A percentile compares a stretch with the other conserved stretches of the same genome.
phyloP scores from a whole-genome alignment of 805 yeast genomes.

The Ogataea siamensis region DNA sequence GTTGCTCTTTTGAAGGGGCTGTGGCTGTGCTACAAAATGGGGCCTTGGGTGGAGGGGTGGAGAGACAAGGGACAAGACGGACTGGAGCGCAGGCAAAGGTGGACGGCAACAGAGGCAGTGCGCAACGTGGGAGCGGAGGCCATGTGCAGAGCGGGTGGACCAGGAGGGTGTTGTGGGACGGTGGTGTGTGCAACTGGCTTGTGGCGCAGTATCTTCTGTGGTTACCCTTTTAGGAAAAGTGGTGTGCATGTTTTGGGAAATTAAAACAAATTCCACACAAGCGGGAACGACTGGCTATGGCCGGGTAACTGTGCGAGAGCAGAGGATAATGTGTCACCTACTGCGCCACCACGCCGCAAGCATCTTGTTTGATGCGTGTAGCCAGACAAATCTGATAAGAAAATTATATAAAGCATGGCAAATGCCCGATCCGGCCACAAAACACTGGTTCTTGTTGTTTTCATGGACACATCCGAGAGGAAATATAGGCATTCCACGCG shows the following conservation, averaged over 20 bases:
- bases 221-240: conserved; percentile 14
- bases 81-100: background rate
- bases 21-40: conserved; percentile 9
- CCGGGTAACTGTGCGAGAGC: conserved; percentile 8
- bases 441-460: conserved; percentile 9
- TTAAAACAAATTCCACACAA: background rate
- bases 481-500: conserved; percentile 4
- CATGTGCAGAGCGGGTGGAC: background rate
- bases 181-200: background rate
- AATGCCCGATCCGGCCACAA: conserved; percentile 6
- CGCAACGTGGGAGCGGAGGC: background rate
- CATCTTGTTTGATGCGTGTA: conserved; percentile 4
- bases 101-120: background rate
- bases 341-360: conserved; percentile 14
- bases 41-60: background rate
- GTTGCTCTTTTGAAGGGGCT: conserved; percentile 13
- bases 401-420: conserved; percentile 11
- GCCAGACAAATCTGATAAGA: conserved; percentile 10
- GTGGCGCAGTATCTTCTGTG: conserved; percentile 8
- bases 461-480: conserved; percentile 9
- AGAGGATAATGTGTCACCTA: conserved; percentile 8
- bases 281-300: too few species aligned
- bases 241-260: conserved; percentile 14
- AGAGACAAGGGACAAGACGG: background rate
- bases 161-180: background rate